phyloP scores from a whole-genome alignment of 2,329 filamentous ascomycete genomes.

The Stachybotrys echinatus region DNA sequence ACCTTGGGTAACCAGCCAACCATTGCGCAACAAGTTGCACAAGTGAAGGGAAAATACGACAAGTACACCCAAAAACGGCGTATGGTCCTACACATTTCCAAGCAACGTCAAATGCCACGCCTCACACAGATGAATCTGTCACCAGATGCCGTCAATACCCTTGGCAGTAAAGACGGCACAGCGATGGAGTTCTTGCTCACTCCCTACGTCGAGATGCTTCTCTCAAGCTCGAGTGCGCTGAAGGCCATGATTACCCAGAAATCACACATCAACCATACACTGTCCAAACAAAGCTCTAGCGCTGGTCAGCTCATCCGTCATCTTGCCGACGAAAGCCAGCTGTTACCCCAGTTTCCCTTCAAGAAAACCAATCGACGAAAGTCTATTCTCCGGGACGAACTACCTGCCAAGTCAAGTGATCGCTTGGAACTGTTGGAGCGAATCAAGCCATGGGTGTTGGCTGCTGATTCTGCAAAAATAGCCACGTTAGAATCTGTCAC shows the following conservation, averaged over 20 bases:
- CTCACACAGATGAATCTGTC: slow-evolving; percentile 15
- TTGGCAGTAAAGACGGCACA: slow-evolving; percentile 10
- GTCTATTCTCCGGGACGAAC: slow-evolving; percentile 39
- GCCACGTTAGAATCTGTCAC: slow-evolving; percentile 52
- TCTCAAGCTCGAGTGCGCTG: slow-evolving; percentile 49
- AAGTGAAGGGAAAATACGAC: slow-evolving; percentile 49
- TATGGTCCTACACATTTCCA: slow-evolving; percentile 36
- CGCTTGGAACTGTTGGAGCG: slow-evolving; percentile 33
- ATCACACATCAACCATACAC: slow-evolving; percentile 44
- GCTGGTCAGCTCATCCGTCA: slow-evolving; percentile 44
- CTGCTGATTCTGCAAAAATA: slow-evolving; percentile 56
- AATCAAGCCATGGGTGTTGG: slow-evolving; percentile 54
- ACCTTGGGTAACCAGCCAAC: slow-evolving; percentile 15
- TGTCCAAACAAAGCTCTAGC: slow-evolving; percentile 47
- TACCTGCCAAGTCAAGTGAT: slow-evolving; percentile 28
- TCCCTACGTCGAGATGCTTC: slow-evolving; percentile 51
- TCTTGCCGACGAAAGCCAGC: slow-evolving; percentile 56
- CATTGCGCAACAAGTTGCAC: slow-evolving; percentile 34
- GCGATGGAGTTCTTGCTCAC: slow-evolving; percentile 40
- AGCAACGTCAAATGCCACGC: slow-evolving; percentile 21
- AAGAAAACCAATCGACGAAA: slow-evolving; percentile 26
- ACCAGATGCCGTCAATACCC: slow-evolving; percentile 4
- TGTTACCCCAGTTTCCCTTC: slow-evolving; percentile 48
- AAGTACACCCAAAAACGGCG: slow-evolving; percentile 46
- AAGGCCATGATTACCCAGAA: slow-evolving; percentile 54